Percentiles rank a stretch among this genome's conserved stretches.
phyloP scores from a whole-genome alignment of 352 stramenopile species.

The Pilasporangium apinafurcum region DNA sequence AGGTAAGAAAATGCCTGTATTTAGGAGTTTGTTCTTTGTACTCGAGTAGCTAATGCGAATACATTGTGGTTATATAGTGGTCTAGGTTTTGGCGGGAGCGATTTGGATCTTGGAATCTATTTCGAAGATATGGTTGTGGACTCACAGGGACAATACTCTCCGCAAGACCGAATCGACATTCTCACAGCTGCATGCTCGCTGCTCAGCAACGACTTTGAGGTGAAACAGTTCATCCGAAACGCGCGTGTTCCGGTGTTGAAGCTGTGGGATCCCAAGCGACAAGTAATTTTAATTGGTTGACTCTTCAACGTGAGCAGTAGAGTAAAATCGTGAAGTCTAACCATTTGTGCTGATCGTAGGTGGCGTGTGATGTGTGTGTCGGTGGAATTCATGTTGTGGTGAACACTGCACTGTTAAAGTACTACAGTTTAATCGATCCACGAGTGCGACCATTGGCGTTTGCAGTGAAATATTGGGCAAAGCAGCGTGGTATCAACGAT shows the following conservation, averaged over 20 bases:
- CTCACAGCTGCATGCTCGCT: constrained; percentile 39
- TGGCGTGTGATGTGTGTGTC: constrained; percentile 71
- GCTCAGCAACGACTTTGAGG: constrained; percentile 36
- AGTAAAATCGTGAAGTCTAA: background rate
- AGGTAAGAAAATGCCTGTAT: constrained; percentile 22
- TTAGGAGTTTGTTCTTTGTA: constrained; percentile 3
- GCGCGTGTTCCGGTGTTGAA: constrained; percentile 77
- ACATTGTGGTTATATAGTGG: constrained; percentile 19
- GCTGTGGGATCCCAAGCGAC: constrained; percentile 55
- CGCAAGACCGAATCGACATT: constrained; percentile 50
- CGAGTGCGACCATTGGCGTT: constrained; percentile 90
- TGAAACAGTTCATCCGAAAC: constrained; percentile 65
- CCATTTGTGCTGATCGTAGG: constrained; percentile 7
- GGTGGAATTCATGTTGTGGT: constrained; percentile 62
- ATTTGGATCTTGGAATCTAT: constrained; percentile 78
- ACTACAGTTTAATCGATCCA: constrained; percentile 62
- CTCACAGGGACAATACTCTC: constrained; percentile 44
- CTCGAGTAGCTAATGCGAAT: background rate
- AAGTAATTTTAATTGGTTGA: constrained; percentile 16
- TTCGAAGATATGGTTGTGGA: constrained; percentile 67
- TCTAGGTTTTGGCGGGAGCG: constrained; percentile 68
- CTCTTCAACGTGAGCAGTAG: background rate
- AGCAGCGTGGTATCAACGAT: constrained; percentile 96
- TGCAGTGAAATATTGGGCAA: constrained; percentile 98
- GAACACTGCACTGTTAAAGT: constrained; percentile 77